Conservation (phyloP, 257 asterid genomes). For the Solanum lycopersicoides region DNA sequence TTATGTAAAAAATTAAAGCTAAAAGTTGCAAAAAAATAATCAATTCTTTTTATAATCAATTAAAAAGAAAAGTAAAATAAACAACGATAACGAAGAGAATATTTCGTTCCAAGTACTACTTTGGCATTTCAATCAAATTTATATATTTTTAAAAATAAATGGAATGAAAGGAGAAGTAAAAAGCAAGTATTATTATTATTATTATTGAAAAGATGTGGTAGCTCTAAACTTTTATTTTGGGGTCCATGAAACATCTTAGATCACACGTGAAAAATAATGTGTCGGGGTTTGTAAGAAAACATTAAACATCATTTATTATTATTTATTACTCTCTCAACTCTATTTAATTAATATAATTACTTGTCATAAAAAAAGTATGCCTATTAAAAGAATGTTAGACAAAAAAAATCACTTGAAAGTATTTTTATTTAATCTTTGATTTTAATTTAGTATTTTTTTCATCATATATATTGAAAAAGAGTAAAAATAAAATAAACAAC, state of each 20-base stretch:
- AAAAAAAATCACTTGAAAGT: no score
- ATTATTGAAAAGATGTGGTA: neutral
- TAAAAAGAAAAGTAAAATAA: no score
- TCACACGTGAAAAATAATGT: slow-evolving; percentile 16
- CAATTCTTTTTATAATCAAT: no score
- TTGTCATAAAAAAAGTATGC: no score
- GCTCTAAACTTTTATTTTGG: neutral
- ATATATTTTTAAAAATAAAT: neutral
- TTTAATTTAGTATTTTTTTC: neutral
- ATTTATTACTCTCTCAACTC: neutral
- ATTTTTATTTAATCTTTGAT: neutral
- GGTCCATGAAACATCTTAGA: slow-evolving; percentile 5
- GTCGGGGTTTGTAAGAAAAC: neutral
- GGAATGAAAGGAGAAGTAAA: neutral
- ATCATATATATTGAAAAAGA: neutral
- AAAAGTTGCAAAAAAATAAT: no score
- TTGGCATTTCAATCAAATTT: neutral
- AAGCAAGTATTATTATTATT: neutral
- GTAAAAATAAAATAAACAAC: neutral
- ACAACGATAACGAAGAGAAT: no score
- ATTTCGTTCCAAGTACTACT: neutral
- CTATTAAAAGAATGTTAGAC: neutral
- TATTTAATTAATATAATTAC: no score
- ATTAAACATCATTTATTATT: neutral
- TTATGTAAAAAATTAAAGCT: no score